Evolutionary conservation across 441 rosid genomes (phyloP).

Genomic region (Erodium trifolium): DNA sequence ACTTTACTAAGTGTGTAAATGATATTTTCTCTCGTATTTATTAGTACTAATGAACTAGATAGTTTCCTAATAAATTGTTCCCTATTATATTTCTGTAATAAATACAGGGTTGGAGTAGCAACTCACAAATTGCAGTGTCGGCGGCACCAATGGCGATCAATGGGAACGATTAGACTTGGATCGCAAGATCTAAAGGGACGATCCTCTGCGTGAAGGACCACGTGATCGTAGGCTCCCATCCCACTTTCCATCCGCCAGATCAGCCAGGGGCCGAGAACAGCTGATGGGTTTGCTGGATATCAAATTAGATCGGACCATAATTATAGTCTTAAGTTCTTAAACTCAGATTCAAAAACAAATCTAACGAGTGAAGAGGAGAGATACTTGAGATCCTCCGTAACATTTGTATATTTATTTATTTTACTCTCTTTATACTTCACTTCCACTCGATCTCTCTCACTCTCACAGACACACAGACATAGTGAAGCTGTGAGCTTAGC

Average conservation of each 20-base stretch:
- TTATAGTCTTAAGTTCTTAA: not conserved
- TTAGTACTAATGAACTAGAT: too few relatives aligned
- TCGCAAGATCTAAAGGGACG: not conserved
- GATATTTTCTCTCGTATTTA: too few relatives aligned
- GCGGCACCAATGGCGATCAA: not conserved
- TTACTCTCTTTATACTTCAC: not conserved
- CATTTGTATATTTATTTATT: not conserved
- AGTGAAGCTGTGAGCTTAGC: not conserved
- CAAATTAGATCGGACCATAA: not conserved
- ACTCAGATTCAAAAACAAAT: not conserved
- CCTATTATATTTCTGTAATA: too few relatives aligned
- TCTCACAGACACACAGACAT: not conserved
- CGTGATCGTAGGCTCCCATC: not conserved
- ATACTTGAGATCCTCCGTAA: not conserved
- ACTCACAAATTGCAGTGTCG: too few relatives aligned
- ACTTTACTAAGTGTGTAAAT: too few relatives aligned
- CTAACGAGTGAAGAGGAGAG: not conserved
- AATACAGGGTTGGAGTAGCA: too few relatives aligned
- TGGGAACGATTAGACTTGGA: not conserved
- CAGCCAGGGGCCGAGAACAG: too few relatives aligned
- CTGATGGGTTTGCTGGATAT: too few relatives aligned
- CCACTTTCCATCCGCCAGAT: too few relatives aligned
- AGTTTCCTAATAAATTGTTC: too few relatives aligned
- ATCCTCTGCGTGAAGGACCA: not conserved
- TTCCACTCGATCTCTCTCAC: not conserved